phyloP scores from a whole-genome alignment of 768 basidiomycete genomes.

The Baorangia bicolor region DNA sequence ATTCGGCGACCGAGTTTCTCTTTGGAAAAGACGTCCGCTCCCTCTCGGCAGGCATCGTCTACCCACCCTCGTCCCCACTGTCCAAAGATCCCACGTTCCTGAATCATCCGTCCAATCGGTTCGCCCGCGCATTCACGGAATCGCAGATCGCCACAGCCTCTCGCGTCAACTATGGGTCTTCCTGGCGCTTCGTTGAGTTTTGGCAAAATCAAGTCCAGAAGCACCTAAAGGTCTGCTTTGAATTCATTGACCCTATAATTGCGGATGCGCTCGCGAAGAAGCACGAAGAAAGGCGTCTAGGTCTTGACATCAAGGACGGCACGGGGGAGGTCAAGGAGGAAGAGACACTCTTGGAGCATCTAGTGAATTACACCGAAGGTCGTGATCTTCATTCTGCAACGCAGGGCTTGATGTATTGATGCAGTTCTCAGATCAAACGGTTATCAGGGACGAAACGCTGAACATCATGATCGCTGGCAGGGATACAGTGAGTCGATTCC shows the following conservation, averaged over 20 bases:
- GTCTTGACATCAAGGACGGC: conserved; percentile 1
- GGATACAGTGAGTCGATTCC: conserved; percentile 43
- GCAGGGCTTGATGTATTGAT: neutral
- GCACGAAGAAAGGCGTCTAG: conserved; percentile 11
- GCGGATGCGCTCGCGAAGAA: conserved; percentile 41
- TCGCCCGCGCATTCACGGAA: conserved; percentile 39
- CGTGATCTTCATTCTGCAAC: conserved; percentile 1
- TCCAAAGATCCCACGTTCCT: conserved; percentile 24
- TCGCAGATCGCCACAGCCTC: conserved; percentile 34
- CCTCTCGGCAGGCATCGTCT: conserved; percentile 39
- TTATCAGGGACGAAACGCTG: conserved; percentile 26
- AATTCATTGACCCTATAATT: conserved; percentile 50
- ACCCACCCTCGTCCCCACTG: conserved; percentile 25
- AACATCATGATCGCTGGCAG: conserved; percentile 32
- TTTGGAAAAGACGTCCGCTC: conserved; percentile 44
- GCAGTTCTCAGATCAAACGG: conserved; percentile 16
- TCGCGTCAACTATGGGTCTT: conserved; percentile 38
- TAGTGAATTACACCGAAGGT: conserved; percentile 57
- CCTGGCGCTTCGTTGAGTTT: conserved; percentile 47
- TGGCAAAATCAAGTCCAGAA: conserved; percentile 41
- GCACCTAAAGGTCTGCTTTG: conserved; percentile 40
- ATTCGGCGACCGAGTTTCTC: conserved; percentile 57
- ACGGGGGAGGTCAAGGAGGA: conserved; percentile 37
- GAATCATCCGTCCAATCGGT: conserved; percentile 35
- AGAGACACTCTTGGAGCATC: conserved; percentile 49